phyloP scores from a whole-genome alignment of 768 basidiomycete species.

The Leucogyrophana mollusca region DNA sequence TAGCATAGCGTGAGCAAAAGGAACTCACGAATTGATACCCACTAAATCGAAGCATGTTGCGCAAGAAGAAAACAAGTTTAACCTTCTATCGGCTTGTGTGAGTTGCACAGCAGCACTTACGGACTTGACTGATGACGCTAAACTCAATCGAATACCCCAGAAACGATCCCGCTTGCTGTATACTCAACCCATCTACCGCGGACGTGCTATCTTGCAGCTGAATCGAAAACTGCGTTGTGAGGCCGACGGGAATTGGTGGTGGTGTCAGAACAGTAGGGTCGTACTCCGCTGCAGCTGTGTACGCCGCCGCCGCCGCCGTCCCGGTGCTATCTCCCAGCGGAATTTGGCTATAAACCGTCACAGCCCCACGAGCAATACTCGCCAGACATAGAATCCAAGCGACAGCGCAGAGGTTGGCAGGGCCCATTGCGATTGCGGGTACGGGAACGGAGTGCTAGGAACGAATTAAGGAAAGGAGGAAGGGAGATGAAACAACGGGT shows the following conservation, averaged over 20 bases:
- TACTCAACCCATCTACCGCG: constrained; percentile 20
- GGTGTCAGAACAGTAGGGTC: constrained; percentile 28
- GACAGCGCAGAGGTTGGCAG: too few relatives aligned
- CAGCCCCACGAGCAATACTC: constrained; percentile 14
- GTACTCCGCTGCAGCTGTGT: constrained; percentile 31
- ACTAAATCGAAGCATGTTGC: constrained; percentile 3
- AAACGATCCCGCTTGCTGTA: constrained; percentile 39
- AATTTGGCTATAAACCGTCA: constrained; percentile 29
- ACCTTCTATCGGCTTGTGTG: neutral
- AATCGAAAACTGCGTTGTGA: constrained; percentile 20
- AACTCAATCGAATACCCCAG: constrained; percentile 65
- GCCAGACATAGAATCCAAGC: too few relatives aligned
- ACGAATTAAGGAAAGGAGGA: too few relatives aligned
- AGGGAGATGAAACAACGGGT: too few relatives aligned
- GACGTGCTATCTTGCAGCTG: constrained; percentile 19
- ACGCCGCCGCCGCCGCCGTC: constrained; percentile 16
- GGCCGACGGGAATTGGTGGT: constrained; percentile 25
- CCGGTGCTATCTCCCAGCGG: constrained; percentile 15
- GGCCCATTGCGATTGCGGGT: too few relatives aligned
- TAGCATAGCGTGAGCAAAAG: neutral
- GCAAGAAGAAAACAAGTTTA: too few relatives aligned
- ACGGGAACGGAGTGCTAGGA: too few relatives aligned
- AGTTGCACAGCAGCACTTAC: constrained; percentile 24
- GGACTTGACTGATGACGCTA: constrained; percentile 53
- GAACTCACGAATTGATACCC: constrained; percentile 13